Percentiles rank a stretch among this genome's conserved stretches.
These are phyloP conservation scores for Penicillium paxilli DNA, from an alignment of 495 filamentous ascomycete genomes.

Conservation along the genomic window DNA sequence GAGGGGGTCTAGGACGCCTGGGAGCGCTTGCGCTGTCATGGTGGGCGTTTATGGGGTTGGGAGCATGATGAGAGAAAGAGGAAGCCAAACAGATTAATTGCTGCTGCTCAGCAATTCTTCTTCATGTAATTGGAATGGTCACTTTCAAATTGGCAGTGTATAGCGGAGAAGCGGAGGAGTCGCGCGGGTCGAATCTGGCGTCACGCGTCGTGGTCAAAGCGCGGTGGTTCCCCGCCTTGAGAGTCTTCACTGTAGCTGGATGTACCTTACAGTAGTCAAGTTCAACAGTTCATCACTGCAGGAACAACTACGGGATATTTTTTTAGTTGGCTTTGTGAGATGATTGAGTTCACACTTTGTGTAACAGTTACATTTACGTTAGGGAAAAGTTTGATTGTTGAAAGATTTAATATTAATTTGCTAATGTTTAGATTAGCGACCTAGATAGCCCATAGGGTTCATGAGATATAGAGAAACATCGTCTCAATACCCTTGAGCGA, in stretches of 20 bases:
- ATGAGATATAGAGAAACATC: background rate
- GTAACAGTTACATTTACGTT: background rate
- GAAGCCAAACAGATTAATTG: no score
- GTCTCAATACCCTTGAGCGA: background rate
- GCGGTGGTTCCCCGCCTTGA: constrained; percentile 10
- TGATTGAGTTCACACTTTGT: background rate
- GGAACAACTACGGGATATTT: no score
- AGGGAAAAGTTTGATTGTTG: background rate
- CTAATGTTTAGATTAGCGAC: constrained; percentile 51
- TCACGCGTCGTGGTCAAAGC: constrained; percentile 35
- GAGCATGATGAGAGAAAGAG: no score
- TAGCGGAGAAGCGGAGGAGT: constrained; percentile 12
- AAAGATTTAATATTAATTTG: constrained; percentile 36
- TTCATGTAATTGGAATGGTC: constrained; percentile 9
- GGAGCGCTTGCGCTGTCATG: constrained; percentile 39
- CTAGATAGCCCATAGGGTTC: constrained; percentile 10
- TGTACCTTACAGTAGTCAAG: no score
- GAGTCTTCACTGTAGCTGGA: no score
- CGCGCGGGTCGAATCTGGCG: constrained; percentile 21
- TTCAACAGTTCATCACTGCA: no score
- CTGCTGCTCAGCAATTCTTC: no score
- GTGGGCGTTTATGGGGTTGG: constrained; percentile 20
- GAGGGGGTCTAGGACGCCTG: constrained; percentile 36
- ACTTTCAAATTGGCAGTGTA: constrained; percentile 16
- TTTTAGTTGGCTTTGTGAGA: no score